Percentiles rank a stretch among this genome's conserved stretches.
These are phyloP conservation scores for Monosporascus sp. DNA, from an alignment of 2,329 filamentous ascomycete genomes.

Conservation along the genomic window DNA sequence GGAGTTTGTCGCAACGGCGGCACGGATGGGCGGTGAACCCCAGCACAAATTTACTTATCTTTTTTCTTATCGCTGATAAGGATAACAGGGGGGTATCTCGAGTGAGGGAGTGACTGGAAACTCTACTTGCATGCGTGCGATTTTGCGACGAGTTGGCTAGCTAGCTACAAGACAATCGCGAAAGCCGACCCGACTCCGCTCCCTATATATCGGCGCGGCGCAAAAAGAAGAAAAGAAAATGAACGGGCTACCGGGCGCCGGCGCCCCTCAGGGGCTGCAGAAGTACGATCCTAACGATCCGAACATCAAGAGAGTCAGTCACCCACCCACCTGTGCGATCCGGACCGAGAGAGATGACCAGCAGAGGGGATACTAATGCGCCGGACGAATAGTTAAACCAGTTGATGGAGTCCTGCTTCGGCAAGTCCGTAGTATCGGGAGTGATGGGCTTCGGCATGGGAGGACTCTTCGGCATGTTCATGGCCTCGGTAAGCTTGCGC, in stretches of 20 bases:
- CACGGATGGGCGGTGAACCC: neutral
- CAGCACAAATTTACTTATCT: neutral
- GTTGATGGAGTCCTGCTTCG: slow-evolving; percentile 86
- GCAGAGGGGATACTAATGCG: slow-evolving; percentile 4
- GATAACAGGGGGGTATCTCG: neutral
- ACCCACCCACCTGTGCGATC: neutral
- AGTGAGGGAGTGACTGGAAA: too few species aligned
- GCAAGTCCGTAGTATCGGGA: slow-evolving; percentile 83
- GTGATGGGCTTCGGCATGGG: slow-evolving; percentile 93
- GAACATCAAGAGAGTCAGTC: slow-evolving; percentile 43
- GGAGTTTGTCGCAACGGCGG: too few species aligned
- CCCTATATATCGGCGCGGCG: neutral
- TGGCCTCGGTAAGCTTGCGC: slow-evolving; percentile 72
- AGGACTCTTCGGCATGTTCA: slow-evolving; percentile 92
- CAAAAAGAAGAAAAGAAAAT: slow-evolving; percentile 7
- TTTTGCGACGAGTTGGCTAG: too few species aligned
- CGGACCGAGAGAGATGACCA: neutral
- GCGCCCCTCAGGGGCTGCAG: slow-evolving; percentile 9
- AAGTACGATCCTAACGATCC: slow-evolving; percentile 40
- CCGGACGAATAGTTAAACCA: slow-evolving; percentile 60
- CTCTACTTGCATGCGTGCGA: too few species aligned
- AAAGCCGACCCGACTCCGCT: neutral
- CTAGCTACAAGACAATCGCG: too few species aligned
- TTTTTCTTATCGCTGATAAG: neutral
- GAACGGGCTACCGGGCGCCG: slow-evolving; percentile 22